phyloP scores from a whole-genome alignment of 2,329 filamentous ascomycete species.

The Neofusicoccum parvum region DNA sequence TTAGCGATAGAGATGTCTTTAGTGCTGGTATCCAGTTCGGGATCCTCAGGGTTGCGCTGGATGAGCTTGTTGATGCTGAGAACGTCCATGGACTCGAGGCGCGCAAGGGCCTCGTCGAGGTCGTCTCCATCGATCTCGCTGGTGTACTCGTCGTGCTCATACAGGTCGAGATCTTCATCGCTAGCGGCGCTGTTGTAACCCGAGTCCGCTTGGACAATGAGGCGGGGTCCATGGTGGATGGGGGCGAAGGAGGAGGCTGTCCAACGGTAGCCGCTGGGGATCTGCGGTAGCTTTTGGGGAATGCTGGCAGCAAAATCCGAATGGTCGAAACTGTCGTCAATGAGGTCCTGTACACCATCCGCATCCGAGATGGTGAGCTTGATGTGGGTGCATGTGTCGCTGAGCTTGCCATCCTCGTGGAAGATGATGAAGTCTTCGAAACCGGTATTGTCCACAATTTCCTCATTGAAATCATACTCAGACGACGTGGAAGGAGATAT shows the following conservation, averaged over 20 bases:
- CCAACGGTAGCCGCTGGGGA: not conserved
- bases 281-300: not conserved
- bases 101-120: not conserved
- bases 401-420: too few species aligned
- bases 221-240: not conserved
- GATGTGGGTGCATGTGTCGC: too few species aligned
- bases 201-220: not conserved
- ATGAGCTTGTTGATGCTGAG: not conserved
- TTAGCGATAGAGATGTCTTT: too few species aligned
- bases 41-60: not conserved
- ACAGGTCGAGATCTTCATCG: not conserved
- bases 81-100: not conserved
- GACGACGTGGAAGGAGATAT: too few species aligned
- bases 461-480: too few species aligned
- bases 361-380: too few species aligned
- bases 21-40: too few species aligned
- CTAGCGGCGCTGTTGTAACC: not conserved
- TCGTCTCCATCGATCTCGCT: not conserved
- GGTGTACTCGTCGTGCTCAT: not conserved
- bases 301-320: too few species aligned
- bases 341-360: too few species aligned
- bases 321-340: too few species aligned
- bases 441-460: too few species aligned
- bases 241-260: not conserved
- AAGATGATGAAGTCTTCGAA: too few species aligned